Percentiles rank a stretch among this genome's conserved stretches.
phyloP scores from a whole-genome alignment of 345 rosid species.

The Hibiscus tridactylites region DNA sequence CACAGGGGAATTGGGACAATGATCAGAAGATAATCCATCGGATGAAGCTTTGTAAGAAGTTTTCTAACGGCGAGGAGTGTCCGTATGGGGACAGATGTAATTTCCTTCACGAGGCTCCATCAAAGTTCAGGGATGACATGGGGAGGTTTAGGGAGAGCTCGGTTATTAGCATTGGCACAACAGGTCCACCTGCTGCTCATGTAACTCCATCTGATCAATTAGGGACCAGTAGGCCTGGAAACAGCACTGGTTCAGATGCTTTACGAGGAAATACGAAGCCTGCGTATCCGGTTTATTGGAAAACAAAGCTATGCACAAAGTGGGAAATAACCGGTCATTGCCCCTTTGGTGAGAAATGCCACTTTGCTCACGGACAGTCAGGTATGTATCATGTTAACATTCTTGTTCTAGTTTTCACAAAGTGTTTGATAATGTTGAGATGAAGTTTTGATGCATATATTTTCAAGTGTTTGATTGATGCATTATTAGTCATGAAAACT shows the following conservation, averaged over 20 bases:
- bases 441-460: neutral
- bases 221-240: conserved; percentile 41
- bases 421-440: neutral
- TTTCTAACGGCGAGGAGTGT: conserved; percentile 83
- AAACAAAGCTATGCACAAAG: conserved; percentile 77
- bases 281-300: conserved; percentile 76
- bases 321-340: conserved; percentile 73
- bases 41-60: conserved; percentile 96
- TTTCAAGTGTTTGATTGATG: too few relatives aligned
- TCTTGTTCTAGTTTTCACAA: neutral
- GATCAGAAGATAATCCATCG: conserved; percentile 83
- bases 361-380: conserved; percentile 90
- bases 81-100: conserved; percentile 95
- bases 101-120: conserved; percentile 83
- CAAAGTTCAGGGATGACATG: conserved; percentile 68
- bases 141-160: conserved; percentile 71
- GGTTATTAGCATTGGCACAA: conserved; percentile 58
- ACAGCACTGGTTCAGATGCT: conserved; percentile 8
- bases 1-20: conserved; percentile 60
- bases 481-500: neutral
- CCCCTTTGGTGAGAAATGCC: conserved; percentile 84
- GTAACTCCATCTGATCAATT: conserved; percentile 31
- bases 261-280: conserved; percentile 35
- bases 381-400: conserved; percentile 31
- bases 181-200: conserved; percentile 24